Evolutionary conservation across 768 basidiomycete genomes (phyloP), one percentile per base, ranked within the genome.

Genomic region (Scleroderma citrinum): DNA sequence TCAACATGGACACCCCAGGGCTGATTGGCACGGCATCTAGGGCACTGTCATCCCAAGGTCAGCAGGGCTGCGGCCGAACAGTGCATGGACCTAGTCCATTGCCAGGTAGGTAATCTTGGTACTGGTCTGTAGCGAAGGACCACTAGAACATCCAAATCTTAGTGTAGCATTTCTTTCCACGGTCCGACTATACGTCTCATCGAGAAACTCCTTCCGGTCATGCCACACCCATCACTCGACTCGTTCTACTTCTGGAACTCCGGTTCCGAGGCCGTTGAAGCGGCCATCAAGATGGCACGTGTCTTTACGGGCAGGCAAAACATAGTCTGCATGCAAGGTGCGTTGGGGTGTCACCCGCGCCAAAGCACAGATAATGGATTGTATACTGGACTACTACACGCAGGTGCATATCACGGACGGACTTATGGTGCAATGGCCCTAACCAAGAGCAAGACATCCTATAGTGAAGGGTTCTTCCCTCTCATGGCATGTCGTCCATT

Each of bases 161-260:
- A 94, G 89, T 89, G 89, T 67, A 88, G 87, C 71, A 91, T 96
- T 59, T 87, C 84, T 5, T 87, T 90, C 73, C 83, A 90, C 58
- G 81, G 77, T 54, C 90, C 92, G 0, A 92, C 95, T 68, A 76
- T 96, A 17, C 76, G 82, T 44, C 86, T 97, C 58, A 86, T 97
- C 60, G 80, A 95, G 65, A 78, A 78, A 47, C 76, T 97, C 7
- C 69, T 95, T 12, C 89, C 92, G 0, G 70, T 87, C 50, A 93
- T 98, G 92, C 94, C 94, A 2, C 71, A 94, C 68, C 76, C 83
- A 0, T 93, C 92, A 1, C 76, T 98, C 29, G 87, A 95, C 65
- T 90, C 90, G 21, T 97, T 97, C 77, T 96, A 93, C 78, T 91
- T 96, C 69, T 91, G 88, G 87, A 97, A 91, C 72, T 94, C 92